Evolutionary conservation across 108 stramenopile species (phyloP).

Genomic region (Fragilaria radians): DNA sequence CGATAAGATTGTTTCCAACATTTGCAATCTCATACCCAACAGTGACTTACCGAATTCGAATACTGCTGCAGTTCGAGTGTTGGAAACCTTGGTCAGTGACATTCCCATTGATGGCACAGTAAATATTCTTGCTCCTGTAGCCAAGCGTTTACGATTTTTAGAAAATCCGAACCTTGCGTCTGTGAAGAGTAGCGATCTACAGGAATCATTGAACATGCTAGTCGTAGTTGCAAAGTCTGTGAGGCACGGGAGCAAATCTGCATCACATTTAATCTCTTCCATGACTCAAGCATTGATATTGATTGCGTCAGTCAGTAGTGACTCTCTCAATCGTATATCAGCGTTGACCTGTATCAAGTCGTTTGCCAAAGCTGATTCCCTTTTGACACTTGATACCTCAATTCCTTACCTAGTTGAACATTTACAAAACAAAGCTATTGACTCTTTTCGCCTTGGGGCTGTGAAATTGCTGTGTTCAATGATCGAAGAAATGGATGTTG

Average conservation of each 20-base stretch:
- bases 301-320: neutral
- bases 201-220: neutral
- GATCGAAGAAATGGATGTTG: conserved; percentile 25
- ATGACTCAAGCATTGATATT: neutral
- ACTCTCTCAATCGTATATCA: neutral
- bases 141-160: neutral
- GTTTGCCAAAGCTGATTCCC: neutral
- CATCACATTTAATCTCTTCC: neutral
- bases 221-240: neutral
- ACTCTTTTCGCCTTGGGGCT: conserved; percentile 20
- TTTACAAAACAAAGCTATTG: neutral
- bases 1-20: neutral
- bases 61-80: neutral
- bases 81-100: neutral
- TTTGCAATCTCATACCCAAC: neutral
- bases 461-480: conserved; percentile 28
- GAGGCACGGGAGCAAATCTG: neutral
- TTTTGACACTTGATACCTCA: neutral
- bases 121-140: neutral
- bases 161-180: neutral
- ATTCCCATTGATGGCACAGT: neutral
- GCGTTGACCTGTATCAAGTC: neutral
- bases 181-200: neutral
- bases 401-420: neutral
- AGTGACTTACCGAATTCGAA: neutral